Base-by-base conservation (phyloP, 176 grass and related monocot species). In the Paspalum vaginatum region DNA sequence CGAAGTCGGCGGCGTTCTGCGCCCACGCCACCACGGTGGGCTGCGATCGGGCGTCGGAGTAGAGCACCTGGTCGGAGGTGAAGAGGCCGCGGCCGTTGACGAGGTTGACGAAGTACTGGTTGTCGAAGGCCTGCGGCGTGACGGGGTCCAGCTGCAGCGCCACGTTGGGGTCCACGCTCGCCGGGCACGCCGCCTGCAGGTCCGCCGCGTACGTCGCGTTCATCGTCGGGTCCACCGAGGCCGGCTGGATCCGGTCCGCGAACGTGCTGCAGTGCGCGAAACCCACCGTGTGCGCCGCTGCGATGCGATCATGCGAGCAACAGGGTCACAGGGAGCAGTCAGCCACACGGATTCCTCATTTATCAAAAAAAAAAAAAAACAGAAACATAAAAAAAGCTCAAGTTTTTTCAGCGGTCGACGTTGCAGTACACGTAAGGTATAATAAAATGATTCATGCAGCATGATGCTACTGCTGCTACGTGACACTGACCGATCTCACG, bases 51-150 rank as follows among this genome's bases (percentile, higher is more conserved):
- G 2, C 0, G 81, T 94, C 95, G 21, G 92, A 80, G 83, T 72
- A 98, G 80, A 98, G 92, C 57, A 92, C 89, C 83, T 98, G 90
- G 75, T 98, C 95, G 27, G 95, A 94, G 77, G 68, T 50, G 81
- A 98, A 54, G 24, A 98, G 92, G 0, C 95, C 95, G 48, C 77
- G 86, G 20, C 92, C 88, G 15, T 85, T 76, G 69, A 91, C 77
- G 25, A 98, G 82, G 84, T 94, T 98, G 88, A 83, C 65, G 92
- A 83, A 98, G 91, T 93, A 98, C 72, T 94, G 88, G 85, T 91
- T 94, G 89, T 98, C 95, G 80, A 98, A 98, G 64, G 14, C 81
- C 26, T 73, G 52, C 49, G 95, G 95, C 4, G 89, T 94, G 27
- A 80, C 32, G 46, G 90, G 95, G 66, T 98, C 95, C 17, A 91